A percentile compares a stretch with the other conserved stretches of the same genome.
phyloP scores from a whole-genome alignment of 2,329 filamentous ascomycete genomes.

The Didymella pomorum region DNA sequence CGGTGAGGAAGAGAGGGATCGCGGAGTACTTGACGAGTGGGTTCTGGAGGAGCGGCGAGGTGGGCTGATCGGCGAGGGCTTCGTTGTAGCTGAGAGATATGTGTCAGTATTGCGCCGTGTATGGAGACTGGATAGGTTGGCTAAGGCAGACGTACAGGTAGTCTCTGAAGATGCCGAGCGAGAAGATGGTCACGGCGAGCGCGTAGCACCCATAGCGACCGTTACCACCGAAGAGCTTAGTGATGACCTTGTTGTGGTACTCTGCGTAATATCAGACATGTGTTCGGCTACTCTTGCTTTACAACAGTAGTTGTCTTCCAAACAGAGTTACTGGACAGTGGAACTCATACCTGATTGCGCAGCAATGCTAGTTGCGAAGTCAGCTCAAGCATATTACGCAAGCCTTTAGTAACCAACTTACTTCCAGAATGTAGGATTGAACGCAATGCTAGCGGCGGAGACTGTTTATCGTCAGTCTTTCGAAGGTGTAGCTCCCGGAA shows the following conservation, averaged over 20 bases:
- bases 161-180: constrained; percentile 87
- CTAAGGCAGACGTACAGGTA: constrained; percentile 50
- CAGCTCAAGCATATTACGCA: background rate
- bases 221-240: constrained; percentile 82
- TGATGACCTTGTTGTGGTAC: constrained; percentile 89
- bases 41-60: constrained; percentile 74
- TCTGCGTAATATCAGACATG: constrained; percentile 62
- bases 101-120: background rate
- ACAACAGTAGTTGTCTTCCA: background rate
- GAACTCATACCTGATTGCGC: constrained; percentile 76
- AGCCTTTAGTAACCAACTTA: constrained; percentile 53
- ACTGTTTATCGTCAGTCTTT: constrained; percentile 61
- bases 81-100: constrained; percentile 74
- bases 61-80: constrained; percentile 78
- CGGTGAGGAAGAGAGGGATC: constrained; percentile 73
- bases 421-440: constrained; percentile 99
- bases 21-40: constrained; percentile 69
- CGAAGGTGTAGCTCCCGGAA: background rate
- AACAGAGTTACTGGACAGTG: constrained; percentile 11
- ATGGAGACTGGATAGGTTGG: background rate
- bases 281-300: background rate
- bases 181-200: constrained; percentile 89
- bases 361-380: constrained; percentile 67
- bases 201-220: constrained; percentile 85
- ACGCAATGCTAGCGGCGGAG: constrained; percentile 80